Evolutionary conservation across 1,139 yeast species (phyloP).

Genomic region (Blastobotrys apis): DNA sequence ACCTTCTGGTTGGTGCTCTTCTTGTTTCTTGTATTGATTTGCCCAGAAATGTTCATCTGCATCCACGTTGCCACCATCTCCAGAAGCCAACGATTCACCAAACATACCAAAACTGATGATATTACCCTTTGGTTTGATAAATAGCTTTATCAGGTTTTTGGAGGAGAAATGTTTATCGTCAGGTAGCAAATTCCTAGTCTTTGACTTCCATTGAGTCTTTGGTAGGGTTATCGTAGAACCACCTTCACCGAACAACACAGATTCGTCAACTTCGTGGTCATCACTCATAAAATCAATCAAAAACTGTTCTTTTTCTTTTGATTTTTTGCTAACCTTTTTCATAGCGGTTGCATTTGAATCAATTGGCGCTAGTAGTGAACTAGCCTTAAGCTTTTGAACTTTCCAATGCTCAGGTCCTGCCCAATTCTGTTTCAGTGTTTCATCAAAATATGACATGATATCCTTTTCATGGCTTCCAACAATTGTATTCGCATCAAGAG

Average conservation of each 20-base stretch:
- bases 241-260: conserved; percentile 49
- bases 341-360: conserved; percentile 9
- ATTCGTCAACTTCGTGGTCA: conserved; percentile 44
- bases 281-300: conserved; percentile 50
- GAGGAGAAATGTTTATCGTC: conserved; percentile 74
- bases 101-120: conserved; percentile 15
- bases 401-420: conserved; percentile 96
- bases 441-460: conserved; percentile 76
- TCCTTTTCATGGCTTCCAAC: conserved; percentile 47
- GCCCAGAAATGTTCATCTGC: conserved; percentile 75
- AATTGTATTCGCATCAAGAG: conserved; percentile 9
- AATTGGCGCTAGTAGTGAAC: conserved; percentile 16
- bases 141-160: conserved; percentile 59
- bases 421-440: conserved; percentile 67
- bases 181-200: conserved; percentile 54
- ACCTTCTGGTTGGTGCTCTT: conserved; percentile 39
- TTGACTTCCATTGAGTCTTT: conserved; percentile 41
- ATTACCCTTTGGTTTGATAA: conserved; percentile 56
- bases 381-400: conserved; percentile 54
- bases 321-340: conserved; percentile 23
- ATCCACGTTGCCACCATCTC: conserved; percentile 12
- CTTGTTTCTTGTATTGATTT: conserved; percentile 37
- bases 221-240: conserved; percentile 41
- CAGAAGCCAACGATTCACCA: conserved; percentile 3
- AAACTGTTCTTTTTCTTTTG: conserved; percentile 39